Evolutionary conservation across 1,139 yeast genomes (phyloP), one percentile per base, ranked within the genome.

Genomic region (Saccharomyces hybrid): DNA sequence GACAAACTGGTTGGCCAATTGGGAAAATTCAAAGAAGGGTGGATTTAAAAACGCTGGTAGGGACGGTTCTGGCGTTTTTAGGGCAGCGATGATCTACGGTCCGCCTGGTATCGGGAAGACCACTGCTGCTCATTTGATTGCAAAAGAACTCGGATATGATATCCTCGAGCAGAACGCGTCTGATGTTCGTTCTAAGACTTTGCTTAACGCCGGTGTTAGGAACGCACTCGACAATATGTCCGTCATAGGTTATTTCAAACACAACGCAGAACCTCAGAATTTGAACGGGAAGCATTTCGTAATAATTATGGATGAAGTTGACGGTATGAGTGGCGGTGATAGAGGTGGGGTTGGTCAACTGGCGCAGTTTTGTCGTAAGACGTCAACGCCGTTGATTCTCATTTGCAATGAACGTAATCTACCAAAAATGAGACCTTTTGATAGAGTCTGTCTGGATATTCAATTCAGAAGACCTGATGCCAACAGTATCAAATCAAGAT

Each of bases 261-360:
- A 74, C 34, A 72, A 72, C 34, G 73, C 70, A 14, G 66, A 29
- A 2, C 57, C 61, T 6, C 67, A 66, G 6, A 62, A 61, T 11
- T 48, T 59, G 3, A 71, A 73, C 49, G 73, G 75, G 51, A 78
- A 79, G 57, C 82, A 81, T 55, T 83, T 91, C 62, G 90, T 91
- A 53, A 78, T 93, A 52, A 86, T 95, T 60, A 90, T 95, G 98
- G 99, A 95, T 72, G 99, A 95, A 73, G 99, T 95, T 32, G 99
- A 95, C 71, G 99, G 99, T 62, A 93, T 95, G 99, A 88, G 97
- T 48, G 90, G 95, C 65, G 99, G 99, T 60, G 99, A 95, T 71
- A 85, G 95, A 64, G 99, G 99, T 59, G 99, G 99, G 60, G 97
- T 95, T 21, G 98, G 97, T 27, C 96, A 93, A 56, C 78, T 95